Base-by-base conservation (phyloP, 2,329 filamentous ascomycete species). In the Arachnopeziza araneosa region DNA sequence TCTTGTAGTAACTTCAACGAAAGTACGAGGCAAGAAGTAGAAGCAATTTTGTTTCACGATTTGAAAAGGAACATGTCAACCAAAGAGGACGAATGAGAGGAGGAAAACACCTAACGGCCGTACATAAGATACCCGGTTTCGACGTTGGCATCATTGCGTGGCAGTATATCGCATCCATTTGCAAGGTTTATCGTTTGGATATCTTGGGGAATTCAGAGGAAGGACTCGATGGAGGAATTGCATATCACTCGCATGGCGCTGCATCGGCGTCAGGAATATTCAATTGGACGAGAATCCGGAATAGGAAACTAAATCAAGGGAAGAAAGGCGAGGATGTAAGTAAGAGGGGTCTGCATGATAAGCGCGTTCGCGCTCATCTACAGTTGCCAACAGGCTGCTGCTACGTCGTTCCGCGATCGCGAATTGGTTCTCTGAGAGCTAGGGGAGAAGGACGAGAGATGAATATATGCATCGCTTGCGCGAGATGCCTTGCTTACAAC, bases 111-210 rank as follows among this genome's bases (percentile, higher is more conserved):
- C 54, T 64, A 66, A 68, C 61, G 62, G 64, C 66, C 63, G 56
- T 61, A 66, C 48, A 66, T 57, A 62, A 67, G 63, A 69, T 68
- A 68, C 62, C 67, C 64, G 64, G 63, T 60, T 26, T 66, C 60
- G 58, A 44, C 36, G 36, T 44, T 44, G 36, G 36, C 36, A 44
- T 44, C 12, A 14, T 44, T 44, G 36, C 12, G 36, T 19, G 6
- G 36, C 36, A 44, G 36, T 44, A 44, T 44, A 44, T 44, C 36
- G 36, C 36, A 44, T 44, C 36, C 36, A 44, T 44, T 44, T 44
- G 6, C 36, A 44, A 62, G 57, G 62, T 66, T 68, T 63, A 54
- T 52, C 21, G 22, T 52, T 22, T 22, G 21, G n/a, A 12, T 52
- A 52, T 52, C 50, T 23, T 30, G 26, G 26, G 26, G 21, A 8